Base-by-base conservation (phyloP, 768 basidiomycete genomes). In the Auricularia sp. region DNA sequence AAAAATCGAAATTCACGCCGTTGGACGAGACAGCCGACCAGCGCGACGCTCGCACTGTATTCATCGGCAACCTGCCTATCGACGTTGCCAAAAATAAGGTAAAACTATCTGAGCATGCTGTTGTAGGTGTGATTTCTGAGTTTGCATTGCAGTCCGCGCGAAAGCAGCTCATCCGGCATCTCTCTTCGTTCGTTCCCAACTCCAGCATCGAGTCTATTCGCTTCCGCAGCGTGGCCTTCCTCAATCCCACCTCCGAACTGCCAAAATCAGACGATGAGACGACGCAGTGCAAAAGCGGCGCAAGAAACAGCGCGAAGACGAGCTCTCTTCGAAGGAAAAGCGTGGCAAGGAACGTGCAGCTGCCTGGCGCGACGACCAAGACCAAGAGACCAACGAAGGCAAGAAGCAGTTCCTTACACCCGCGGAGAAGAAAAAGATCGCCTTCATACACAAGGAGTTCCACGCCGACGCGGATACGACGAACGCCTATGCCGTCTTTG, bases 141-240 rank as follows among this genome's bases (percentile, higher is more conserved):
- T 36, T n/a, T 33, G 64, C 62, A 62, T 51, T 47, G 3, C 68
- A 97, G 93, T 80, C 88, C 10, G 71, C 85, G 21, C 83, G 85
- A 68, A 93, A 93, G 72, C 83, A 86, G 67, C 78, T 98, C 35
- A 85, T 85, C 66, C 81, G 83, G 34, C 90, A 95, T 72, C 81
- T 98, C 66, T 78, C 93, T 29, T 76, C 87, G 1, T 81, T 84
- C 66, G 80, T 91, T 14, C 86, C 90, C 3, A 75, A 80, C 0
- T 85, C 91, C 62, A 92, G 90, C 77, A 87, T 97, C 67, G 96
- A 98, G 71, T 94, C 93, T 3, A 82, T 86, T 33, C 91, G 96
- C 53, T 97, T 96, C 80, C 91, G 96, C 62, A 97, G 94, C 16
- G 83, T 97, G 61, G 87, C 94, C 1, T 98, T 98, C 78, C 86